These are phyloP conservation scores for Corylus americana DNA, from an alignment of 306 rosid species.

Conservation along the genomic window DNA sequence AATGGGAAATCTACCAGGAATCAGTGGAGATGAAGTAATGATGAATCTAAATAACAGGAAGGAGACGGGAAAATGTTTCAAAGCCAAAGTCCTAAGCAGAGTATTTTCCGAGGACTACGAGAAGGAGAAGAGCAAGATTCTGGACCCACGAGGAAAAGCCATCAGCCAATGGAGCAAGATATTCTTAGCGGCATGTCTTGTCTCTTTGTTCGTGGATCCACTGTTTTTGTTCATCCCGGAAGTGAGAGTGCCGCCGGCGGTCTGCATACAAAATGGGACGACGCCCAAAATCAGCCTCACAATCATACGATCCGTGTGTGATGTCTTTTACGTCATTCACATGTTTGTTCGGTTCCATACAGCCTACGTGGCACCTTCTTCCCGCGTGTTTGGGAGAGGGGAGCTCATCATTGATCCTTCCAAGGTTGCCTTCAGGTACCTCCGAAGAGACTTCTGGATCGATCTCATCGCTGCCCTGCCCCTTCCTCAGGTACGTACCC, in stretches of 20 bases:
- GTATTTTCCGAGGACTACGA: slow-evolving; percentile 61
- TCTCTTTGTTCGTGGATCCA: slow-evolving; percentile 58
- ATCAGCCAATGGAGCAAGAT: slow-evolving; percentile 53
- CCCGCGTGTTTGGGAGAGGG: slow-evolving; percentile 59
- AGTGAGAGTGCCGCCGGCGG: slow-evolving; percentile 24
- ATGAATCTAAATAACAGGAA: too few relatives aligned
- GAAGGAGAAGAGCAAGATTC: slow-evolving; percentile 35
- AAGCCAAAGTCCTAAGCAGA: slow-evolving; percentile 45
- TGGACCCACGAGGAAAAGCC: slow-evolving; percentile 54
- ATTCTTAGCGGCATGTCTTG: slow-evolving; percentile 45
- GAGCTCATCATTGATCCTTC: slow-evolving; percentile 51
- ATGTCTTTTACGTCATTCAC: slow-evolving; percentile 46
- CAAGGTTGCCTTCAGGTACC: slow-evolving; percentile 51
- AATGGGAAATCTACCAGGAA: slow-evolving; percentile 16
- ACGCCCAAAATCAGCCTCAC: slow-evolving; percentile 43
- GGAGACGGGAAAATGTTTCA: slow-evolving; percentile 35
- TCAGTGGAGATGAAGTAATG: slow-evolving; percentile 13
- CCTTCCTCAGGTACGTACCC: slow-evolving; percentile 45
- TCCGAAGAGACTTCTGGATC: slow-evolving; percentile 46
- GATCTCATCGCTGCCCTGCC: slow-evolving; percentile 56
- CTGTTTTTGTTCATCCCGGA: slow-evolving; percentile 49
- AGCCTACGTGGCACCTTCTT: slow-evolving; percentile 62
- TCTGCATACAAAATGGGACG: slow-evolving; percentile 46
- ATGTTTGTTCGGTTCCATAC: slow-evolving; percentile 49
- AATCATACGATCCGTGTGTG: slow-evolving; percentile 42